Evolutionary conservation across 2,329 filamentous ascomycete genomes (phyloP).

Genomic region (Ophiostoma australiae): DNA sequence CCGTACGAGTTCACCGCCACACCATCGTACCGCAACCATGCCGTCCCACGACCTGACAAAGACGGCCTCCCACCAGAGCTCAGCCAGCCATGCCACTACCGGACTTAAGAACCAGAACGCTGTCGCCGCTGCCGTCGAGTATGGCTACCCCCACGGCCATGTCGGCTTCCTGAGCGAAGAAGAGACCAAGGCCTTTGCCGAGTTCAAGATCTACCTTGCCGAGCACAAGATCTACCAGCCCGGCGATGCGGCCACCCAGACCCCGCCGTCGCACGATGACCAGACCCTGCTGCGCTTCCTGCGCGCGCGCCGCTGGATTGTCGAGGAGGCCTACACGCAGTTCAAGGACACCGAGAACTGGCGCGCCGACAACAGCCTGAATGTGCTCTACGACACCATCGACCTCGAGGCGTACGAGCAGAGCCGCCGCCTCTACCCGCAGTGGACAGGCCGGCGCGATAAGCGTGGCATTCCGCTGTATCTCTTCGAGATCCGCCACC

Average conservation of each 20-base stretch:
- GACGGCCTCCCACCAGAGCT: slow-evolving; percentile 21
- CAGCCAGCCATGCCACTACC: slow-evolving; percentile 12
- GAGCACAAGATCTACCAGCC: slow-evolving; percentile 61
- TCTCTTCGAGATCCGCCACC: slow-evolving; percentile 77
- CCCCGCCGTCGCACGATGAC: slow-evolving; percentile 63
- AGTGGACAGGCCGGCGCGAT: slow-evolving; percentile 91
- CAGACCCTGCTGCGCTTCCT: slow-evolving; percentile 75
- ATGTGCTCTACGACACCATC: slow-evolving; percentile 78
- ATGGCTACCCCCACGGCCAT: slow-evolving; percentile 69
- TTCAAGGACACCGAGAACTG: slow-evolving; percentile 87
- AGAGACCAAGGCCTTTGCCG: slow-evolving; percentile 60
- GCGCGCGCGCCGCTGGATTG: slow-evolving; percentile 74
- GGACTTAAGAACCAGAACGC: slow-evolving; percentile 21
- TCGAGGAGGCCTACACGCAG: slow-evolving; percentile 72
- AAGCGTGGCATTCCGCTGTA: slow-evolving; percentile 82
- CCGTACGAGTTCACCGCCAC: background rate
- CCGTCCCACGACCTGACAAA: slow-evolving; percentile 16
- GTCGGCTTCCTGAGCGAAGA: slow-evolving; percentile 67
- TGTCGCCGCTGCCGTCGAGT: slow-evolving; percentile 31
- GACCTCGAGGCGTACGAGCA: slow-evolving; percentile 79
- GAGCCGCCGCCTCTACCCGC: slow-evolving; percentile 77
- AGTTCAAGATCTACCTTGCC: slow-evolving; percentile 66
- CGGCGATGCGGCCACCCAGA: slow-evolving; percentile 34
- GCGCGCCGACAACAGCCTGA: slow-evolving; percentile 72
- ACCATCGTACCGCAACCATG: background rate